phyloP scores from a whole-genome alignment of 768 basidiomycete species.

The Mycena pura region DNA sequence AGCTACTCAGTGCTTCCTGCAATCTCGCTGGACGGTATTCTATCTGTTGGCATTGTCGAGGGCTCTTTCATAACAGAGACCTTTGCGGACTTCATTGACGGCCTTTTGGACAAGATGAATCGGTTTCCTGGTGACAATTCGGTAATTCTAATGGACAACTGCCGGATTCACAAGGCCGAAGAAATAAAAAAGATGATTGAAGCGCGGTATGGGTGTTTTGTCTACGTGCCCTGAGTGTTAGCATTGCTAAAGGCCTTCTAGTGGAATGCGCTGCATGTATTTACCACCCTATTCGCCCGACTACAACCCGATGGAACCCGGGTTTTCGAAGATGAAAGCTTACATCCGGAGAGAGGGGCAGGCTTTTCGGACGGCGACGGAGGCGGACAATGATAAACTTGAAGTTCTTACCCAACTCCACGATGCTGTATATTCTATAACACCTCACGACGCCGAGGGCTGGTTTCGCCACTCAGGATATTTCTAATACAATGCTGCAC shows the following conservation, averaged over 20 bases:
- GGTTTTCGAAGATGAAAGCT: conserved; percentile 31
- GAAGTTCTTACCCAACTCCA: neutral
- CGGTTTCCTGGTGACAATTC: conserved; percentile 42
- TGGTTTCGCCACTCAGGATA: conserved; percentile 17
- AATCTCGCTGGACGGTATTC: conserved; percentile 41
- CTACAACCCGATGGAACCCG: conserved; percentile 44
- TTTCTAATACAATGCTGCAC: neutral
- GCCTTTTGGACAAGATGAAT: conserved; percentile 44
- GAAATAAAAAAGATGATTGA: conserved; percentile 38
- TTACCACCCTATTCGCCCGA: conserved; percentile 47
- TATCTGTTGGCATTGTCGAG: conserved; percentile 35
- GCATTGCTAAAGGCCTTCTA: neutral
- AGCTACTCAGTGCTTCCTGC: conserved; percentile 46
- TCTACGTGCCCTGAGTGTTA: neutral
- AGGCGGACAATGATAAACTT: neutral
- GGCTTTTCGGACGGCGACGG: neutral
- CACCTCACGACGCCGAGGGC: conserved; percentile 5
- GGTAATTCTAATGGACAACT: conserved; percentile 48
- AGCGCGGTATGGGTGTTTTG: conserved; percentile 31
- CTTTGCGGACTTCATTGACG: conserved; percentile 41
- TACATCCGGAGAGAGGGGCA: conserved; percentile 21
- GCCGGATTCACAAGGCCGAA: conserved; percentile 38
- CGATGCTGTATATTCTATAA: conserved; percentile 11
- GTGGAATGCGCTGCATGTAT: conserved; percentile 32
- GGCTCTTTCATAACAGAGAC: conserved; percentile 35